phyloP scores from a whole-genome alignment of 2,329 filamentous ascomycete species.

The Aureobasidium zeae region DNA sequence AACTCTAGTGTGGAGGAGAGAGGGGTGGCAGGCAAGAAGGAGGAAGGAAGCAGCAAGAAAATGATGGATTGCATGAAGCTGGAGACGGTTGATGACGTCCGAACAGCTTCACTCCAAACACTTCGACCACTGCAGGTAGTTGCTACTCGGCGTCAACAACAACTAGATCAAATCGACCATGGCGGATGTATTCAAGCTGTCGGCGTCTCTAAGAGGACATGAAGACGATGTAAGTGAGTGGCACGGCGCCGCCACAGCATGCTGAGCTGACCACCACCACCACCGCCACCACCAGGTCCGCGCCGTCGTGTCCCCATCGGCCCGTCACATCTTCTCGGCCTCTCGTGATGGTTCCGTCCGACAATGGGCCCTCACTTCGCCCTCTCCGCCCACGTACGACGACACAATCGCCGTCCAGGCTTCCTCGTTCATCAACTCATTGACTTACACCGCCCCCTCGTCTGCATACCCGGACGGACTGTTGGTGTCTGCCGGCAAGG shows the following conservation, averaged over 20 bases:
- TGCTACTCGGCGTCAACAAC: no score
- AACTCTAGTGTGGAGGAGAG: no score
- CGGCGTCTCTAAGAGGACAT: slow-evolving; percentile 79
- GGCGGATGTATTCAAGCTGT: slow-evolving; percentile 76
- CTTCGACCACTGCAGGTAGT: not conserved
- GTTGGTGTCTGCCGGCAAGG: slow-evolving; percentile 78
- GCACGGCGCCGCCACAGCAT: not conserved
- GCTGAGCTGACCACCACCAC: slow-evolving; percentile 7
- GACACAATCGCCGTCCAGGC: slow-evolving; percentile 70
- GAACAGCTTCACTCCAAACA: not conserved
- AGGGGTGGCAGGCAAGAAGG: no score
- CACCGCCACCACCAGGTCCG: slow-evolving; percentile 74
- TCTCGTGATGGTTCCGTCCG: slow-evolving; percentile 88
- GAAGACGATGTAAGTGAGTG: slow-evolving; percentile 71
- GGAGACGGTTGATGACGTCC: no score
- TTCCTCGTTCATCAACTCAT: slow-evolving; percentile 75
- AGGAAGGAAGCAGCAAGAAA: no score
- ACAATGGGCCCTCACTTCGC: slow-evolving; percentile 63
- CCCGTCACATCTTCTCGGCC: slow-evolving; percentile 67
- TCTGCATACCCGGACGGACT: slow-evolving; percentile 65
- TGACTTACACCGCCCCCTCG: slow-evolving; percentile 66
- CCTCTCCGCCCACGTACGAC: slow-evolving; percentile 63
- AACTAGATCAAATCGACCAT: slow-evolving; percentile 36
- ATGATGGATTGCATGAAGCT: no score
- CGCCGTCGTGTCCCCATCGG: slow-evolving; percentile 66